Base-by-base conservation (phyloP, 345 rosid genomes). In the Erucastrum elatum region DNA sequence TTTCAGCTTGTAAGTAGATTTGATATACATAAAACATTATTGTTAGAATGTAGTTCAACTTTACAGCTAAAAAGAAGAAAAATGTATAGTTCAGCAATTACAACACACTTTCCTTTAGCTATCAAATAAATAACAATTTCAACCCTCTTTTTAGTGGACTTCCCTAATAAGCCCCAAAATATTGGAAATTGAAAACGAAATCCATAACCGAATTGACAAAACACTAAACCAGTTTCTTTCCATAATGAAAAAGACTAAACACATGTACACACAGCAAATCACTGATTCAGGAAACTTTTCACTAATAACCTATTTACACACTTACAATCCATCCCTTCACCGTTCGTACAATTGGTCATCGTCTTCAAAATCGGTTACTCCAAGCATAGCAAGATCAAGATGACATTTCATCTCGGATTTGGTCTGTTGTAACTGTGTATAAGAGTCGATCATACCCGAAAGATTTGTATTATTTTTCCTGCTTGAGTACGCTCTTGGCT, bases 361-460 rank as follows among this genome's bases (percentile, higher is more conserved):
- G 0, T 90, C 97, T 77, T 88, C 98, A 72, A 91, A 80, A 49
- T 93, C 98, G 0, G 96, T 76, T 77, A 93, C 97, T 80, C 99
- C 99, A 12, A 90, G 82, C 97, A 95, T 92, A 5, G 98, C 98
- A 73, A 95, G 80, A 72, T 94, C 98, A 66, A 95, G 84, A 84
- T 95, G 99, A 81, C 90, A 84, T 37, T 82, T 93, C 93, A 91
- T 89, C 88, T 95, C 99, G 2, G 84, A 90, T 74, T 89, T 92
- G 1, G 91, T 86, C 62, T 80, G 91, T 39, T 91, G 98, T 66
- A 89, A 41, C 37, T 87, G 94, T 64, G 88, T 78, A 70, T 84
- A 90, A 75, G 91, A 75, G 66, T 94, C 96, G 4, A 89, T 82
- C 27, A 88, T 87, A 46, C 96, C 89, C 0, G 89, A 84, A 83